phyloP scores from a whole-genome alignment of 768 basidiomycete species.

The Leccinum variicolor region DNA sequence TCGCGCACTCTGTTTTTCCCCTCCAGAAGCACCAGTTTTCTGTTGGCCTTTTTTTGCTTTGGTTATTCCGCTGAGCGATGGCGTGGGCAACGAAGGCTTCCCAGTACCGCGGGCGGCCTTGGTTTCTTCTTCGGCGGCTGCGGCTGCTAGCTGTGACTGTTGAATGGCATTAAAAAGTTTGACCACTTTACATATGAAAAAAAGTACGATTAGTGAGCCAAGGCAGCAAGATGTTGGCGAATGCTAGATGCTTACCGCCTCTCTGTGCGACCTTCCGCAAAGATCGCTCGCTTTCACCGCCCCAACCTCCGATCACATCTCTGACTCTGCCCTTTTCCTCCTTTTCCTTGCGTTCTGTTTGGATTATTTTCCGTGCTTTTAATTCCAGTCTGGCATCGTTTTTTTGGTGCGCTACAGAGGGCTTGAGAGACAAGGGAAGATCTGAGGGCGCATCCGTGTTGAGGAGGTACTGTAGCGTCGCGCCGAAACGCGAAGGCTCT shows the following conservation, averaged over 20 bases:
- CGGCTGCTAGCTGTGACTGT: conserved; percentile 63
- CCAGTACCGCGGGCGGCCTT: conserved; percentile 68
- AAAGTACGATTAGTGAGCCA: not conserved
- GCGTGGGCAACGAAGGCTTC: conserved; percentile 70
- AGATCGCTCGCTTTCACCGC: conserved; percentile 73
- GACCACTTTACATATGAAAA: conserved; percentile 49
- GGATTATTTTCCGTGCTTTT: conserved; percentile 68
- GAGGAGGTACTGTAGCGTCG: conserved; percentile 68
- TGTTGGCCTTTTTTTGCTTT: conserved; percentile 49
- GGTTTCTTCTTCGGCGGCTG: conserved; percentile 50
- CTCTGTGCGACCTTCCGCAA: conserved; percentile 82
- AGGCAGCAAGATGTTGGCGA: not conserved
- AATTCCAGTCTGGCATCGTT: conserved; percentile 76
- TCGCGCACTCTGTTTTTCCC: conserved; percentile 55
- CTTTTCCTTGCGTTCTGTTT: conserved; percentile 67
- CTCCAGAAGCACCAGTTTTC: conserved; percentile 51
- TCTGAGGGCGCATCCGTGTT: conserved; percentile 67
- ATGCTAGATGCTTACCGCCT: conserved; percentile 52
- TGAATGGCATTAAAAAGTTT: conserved; percentile 85
- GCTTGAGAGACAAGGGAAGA: conserved; percentile 75
- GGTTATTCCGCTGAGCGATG: conserved; percentile 46
- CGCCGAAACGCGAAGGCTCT: conserved; percentile 68
- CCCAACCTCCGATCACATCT: conserved; percentile 87
- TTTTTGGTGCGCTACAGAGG: conserved; percentile 61
- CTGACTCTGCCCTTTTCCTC: conserved; percentile 65